Evolutionary conservation across 2,329 filamentous ascomycete genomes (phyloP).

Genomic region (Setomelanomma holmii): DNA sequence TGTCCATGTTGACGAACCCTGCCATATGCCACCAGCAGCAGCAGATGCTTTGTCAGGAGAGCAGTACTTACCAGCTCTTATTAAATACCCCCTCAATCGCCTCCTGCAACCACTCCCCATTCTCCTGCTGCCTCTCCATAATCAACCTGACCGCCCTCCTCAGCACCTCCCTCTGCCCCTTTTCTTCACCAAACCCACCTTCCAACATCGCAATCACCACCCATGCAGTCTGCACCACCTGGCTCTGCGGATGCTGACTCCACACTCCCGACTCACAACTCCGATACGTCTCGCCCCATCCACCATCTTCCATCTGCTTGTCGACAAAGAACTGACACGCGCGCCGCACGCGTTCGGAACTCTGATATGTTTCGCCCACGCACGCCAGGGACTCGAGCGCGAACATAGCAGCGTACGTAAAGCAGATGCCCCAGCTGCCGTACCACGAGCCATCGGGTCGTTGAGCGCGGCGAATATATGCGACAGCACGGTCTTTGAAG

Average conservation of each 20-base stretch:
- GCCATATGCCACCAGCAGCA: background rate
- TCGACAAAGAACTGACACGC: slow-evolving; percentile 87
- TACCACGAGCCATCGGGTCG: slow-evolving; percentile 91
- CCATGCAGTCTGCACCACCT: slow-evolving; percentile 96
- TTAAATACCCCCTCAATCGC: slow-evolving; percentile 98
- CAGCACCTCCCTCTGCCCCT: slow-evolving; percentile 73
- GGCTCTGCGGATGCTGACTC: slow-evolving; percentile 77
- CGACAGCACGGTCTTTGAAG: slow-evolving; percentile 76
- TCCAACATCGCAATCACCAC: slow-evolving; percentile 82
- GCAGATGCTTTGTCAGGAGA: background rate
- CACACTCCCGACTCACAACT: slow-evolving; percentile 81
- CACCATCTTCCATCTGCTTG: slow-evolving; percentile 86
- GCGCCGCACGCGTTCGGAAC: slow-evolving; percentile 71
- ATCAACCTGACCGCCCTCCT: slow-evolving; percentile 78
- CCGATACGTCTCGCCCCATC: slow-evolving; percentile 95
- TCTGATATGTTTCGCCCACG: slow-evolving; percentile 81
- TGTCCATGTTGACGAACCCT: background rate
- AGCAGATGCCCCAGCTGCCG: slow-evolving; percentile 97
- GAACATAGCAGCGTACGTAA: slow-evolving; percentile 97
- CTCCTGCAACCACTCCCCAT: slow-evolving; percentile 95
- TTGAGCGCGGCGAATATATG: slow-evolving; percentile 84
- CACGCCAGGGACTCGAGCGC: slow-evolving; percentile 84
- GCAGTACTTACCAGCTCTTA: slow-evolving; percentile 79
- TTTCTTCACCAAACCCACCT: slow-evolving; percentile 78
- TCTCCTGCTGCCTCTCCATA: slow-evolving; percentile 82